phyloP scores from a whole-genome alignment of 306 rosid species.

The Medicago lupulina region DNA sequence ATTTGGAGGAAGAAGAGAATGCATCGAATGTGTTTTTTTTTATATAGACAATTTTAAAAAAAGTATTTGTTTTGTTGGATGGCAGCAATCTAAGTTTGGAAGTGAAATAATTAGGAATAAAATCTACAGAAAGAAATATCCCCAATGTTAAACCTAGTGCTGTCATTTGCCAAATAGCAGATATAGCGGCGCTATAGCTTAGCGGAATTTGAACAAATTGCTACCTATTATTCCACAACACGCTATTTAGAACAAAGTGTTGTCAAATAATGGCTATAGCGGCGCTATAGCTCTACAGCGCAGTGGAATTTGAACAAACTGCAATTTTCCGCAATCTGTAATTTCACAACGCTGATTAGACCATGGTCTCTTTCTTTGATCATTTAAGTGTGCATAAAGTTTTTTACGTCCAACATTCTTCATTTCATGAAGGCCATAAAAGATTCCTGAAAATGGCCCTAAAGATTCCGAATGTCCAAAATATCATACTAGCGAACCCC shows the following conservation, averaged over 20 bases:
- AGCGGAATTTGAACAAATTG: too few relatives aligned
- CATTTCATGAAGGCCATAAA: neutral
- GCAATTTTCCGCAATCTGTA: neutral
- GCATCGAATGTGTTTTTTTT: neutral
- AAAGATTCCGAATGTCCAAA: too few relatives aligned
- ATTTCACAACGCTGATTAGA: neutral
- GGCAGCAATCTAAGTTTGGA: neutral
- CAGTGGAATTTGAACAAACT: neutral
- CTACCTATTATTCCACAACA: neutral
- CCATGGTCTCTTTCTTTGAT: slow-evolving; percentile 19
- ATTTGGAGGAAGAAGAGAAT: neutral
- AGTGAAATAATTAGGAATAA: neutral
- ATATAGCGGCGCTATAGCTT: neutral
- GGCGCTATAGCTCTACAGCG: neutral
- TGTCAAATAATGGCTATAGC: neutral
- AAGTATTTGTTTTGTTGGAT: neutral
- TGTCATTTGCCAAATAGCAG: too few relatives aligned
- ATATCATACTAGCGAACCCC: too few relatives aligned
- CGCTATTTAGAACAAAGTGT: neutral
- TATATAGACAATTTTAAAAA: slow-evolving; percentile 1
- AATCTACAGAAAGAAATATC: too few relatives aligned
- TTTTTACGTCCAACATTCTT: neutral
- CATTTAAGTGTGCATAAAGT: neutral
- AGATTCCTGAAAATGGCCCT: too few relatives aligned
- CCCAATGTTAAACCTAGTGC: too few relatives aligned